A percentile compares a stretch with the other conserved stretches of the same genome.
These are phyloP conservation scores for Aspergillus chevalieri DNA, from an alignment of 2,329 filamentous ascomycete genomes.

Conservation along the genomic window DNA sequence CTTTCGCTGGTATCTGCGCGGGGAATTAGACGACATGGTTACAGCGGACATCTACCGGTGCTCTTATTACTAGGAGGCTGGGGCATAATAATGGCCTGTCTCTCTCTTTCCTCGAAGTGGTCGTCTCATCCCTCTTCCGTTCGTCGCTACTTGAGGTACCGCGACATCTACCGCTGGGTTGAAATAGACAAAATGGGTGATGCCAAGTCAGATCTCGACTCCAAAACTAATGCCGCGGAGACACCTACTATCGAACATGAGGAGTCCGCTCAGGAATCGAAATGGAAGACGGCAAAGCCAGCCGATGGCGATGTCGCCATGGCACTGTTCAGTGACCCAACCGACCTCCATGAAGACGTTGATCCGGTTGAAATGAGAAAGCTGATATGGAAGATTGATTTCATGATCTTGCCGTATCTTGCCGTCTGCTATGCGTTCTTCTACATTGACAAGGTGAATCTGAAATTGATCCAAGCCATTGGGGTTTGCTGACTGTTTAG, in stretches of 20 bases:
- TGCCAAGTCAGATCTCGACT: conserved; percentile 7
- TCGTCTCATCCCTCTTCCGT: conserved; percentile 45
- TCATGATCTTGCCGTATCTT: conserved; percentile 54
- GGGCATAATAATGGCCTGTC: neutral
- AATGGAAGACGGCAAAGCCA: conserved; percentile 24
- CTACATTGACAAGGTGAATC: conserved; percentile 41
- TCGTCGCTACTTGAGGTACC: neutral
- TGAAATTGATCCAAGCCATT: neutral
- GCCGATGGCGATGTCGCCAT: conserved; percentile 47
- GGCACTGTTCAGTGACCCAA: conserved; percentile 44
- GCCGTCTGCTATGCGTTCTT: conserved; percentile 51
- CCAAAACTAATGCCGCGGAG: conserved; percentile 17
- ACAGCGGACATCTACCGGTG: neutral
- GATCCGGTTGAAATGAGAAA: conserved; percentile 43
- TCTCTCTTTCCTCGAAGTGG: neutral
- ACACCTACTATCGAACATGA: conserved; percentile 21
- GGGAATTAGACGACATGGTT: neutral
- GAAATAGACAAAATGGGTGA: conserved; percentile 47
- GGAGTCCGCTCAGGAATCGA: conserved; percentile 19
- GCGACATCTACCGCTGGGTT: neutral
- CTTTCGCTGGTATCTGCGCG: conserved; percentile 30
- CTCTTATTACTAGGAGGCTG: neutral
- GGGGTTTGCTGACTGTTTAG: conserved; percentile 19
- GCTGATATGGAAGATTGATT: conserved; percentile 52
- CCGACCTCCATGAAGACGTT: conserved; percentile 43